phyloP scores from a whole-genome alignment of 345 rosid species.

The Rubroshorea leprosula region DNA sequence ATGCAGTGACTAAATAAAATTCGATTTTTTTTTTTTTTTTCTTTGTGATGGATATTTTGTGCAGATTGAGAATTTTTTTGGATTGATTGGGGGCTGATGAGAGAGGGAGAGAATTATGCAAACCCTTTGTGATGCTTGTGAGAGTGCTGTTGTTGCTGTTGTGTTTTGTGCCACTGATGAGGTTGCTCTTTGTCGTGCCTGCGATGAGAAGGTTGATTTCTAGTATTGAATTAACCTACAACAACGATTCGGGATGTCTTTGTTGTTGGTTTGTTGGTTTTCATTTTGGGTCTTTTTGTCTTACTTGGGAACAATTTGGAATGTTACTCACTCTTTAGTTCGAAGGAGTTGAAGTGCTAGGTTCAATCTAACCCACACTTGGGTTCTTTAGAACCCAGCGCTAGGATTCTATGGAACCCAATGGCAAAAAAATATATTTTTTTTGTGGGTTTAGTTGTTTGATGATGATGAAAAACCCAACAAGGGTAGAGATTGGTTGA shows the following conservation, averaged over 20 bases:
- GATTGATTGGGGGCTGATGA: constrained; percentile 32
- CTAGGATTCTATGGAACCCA: no score
- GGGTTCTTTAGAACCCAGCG: no score
- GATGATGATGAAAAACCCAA: no score
- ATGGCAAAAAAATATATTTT: no score
- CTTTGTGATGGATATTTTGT: neutral
- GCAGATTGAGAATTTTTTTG: neutral
- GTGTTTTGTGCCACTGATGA: constrained; percentile 88
- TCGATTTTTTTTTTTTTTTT: neutral
- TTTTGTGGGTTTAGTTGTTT: no score
- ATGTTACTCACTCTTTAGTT: no score
- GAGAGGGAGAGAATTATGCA: constrained; percentile 48
- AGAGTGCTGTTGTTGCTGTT: constrained; percentile 74
- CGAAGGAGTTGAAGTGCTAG: no score
- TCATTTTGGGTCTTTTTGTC: neutral
- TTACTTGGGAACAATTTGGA: neutral
- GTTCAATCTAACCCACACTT: no score
- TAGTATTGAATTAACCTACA: neutral
- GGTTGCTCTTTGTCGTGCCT: constrained; percentile 76
- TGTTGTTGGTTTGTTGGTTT: neutral
- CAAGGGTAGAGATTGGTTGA: no score
- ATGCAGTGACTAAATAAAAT: neutral
- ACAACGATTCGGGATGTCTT: neutral
- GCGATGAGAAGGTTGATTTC: constrained; percentile 59
- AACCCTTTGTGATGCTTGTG: constrained; percentile 79